Evolutionary conservation across 2,329 filamentous ascomycete genomes (phyloP).

Genomic region (Westerdykella sp.): DNA sequence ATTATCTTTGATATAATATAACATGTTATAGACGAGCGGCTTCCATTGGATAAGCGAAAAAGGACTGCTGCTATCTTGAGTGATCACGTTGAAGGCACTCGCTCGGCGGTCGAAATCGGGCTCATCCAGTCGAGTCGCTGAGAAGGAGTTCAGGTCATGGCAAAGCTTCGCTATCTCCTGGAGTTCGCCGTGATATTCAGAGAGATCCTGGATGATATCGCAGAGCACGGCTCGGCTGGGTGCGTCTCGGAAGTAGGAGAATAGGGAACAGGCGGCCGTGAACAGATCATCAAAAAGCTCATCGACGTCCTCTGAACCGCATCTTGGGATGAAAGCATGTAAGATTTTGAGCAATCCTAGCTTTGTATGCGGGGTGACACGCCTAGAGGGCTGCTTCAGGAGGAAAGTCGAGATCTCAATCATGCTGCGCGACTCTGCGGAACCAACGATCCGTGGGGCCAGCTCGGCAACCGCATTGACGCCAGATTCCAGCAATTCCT

Average conservation of each 20-base stretch:
- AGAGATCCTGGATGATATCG: constrained; percentile 65
- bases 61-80: constrained; percentile 51
- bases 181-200: constrained; percentile 56
- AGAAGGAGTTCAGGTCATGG: constrained; percentile 73
- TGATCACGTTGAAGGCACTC: constrained; percentile 67
- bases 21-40: constrained; percentile 79
- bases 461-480: constrained; percentile 70
- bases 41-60: constrained; percentile 74
- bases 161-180: constrained; percentile 63
- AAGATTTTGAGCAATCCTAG: constrained; percentile 72
- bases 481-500: constrained; percentile 69
- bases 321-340: constrained; percentile 69
- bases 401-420: constrained; percentile 75
- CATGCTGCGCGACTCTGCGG: constrained; percentile 62
- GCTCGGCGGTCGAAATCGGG: constrained; percentile 82
- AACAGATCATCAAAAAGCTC: constrained; percentile 62
- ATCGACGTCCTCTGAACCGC: constrained; percentile 50
- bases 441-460: constrained; percentile 46
- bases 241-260: constrained; percentile 83
- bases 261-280: constrained; percentile 69
- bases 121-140: constrained; percentile 66
- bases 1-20: constrained; percentile 78
- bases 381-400: constrained; percentile 74
- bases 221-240: constrained; percentile 69
- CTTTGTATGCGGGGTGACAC: constrained; percentile 79